These are phyloP conservation scores for Globisporangium mamillatum DNA, from an alignment of 352 stramenopile genomes.

Conservation along the genomic window DNA sequence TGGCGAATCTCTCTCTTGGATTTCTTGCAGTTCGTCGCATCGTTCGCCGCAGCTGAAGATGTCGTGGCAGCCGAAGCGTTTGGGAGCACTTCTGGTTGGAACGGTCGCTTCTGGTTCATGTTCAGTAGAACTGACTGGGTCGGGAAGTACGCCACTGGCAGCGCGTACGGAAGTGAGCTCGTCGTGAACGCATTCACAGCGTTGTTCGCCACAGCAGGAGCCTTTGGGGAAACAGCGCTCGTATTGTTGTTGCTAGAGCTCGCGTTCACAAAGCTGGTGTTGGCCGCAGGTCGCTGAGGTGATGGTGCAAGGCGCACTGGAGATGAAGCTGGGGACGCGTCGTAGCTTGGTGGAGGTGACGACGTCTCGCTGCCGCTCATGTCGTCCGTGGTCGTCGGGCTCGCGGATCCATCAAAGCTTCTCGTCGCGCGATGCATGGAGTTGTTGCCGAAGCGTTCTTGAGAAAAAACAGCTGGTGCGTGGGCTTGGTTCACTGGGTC, in stretches of 20 bases:
- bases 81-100: slow-evolving; percentile 41
- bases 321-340: slow-evolving; percentile 24
- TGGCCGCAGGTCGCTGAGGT: neutral
- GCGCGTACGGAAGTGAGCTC: slow-evolving; percentile 46
- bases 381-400: slow-evolving; percentile 40
- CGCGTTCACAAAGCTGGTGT: neutral
- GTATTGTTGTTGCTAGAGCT: neutral
- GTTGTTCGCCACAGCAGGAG: slow-evolving; percentile 1
- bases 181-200: slow-evolving; percentile 17
- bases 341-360: slow-evolving; percentile 40
- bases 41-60: slow-evolving; percentile 3
- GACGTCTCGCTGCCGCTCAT: slow-evolving; percentile 48
- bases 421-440: neutral
- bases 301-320: slow-evolving; percentile 12
- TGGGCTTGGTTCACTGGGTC: neutral
- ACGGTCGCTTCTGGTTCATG: slow-evolving; percentile 52
- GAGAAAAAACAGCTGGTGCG: slow-evolving; percentile 1
- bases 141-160: slow-evolving; percentile 62
- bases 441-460: slow-evolving; percentile 9
- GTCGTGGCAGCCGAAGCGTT: slow-evolving; percentile 17
- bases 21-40: slow-evolving; percentile 43
- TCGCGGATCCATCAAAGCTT: slow-evolving; percentile 24
- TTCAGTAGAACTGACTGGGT: slow-evolving; percentile 26
- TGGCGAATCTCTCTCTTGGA: slow-evolving; percentile 81
- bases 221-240: neutral